Evolutionary conservation across 1,139 yeast species (phyloP).

Genomic region (Pneumocystis jirovecii): DNA sequence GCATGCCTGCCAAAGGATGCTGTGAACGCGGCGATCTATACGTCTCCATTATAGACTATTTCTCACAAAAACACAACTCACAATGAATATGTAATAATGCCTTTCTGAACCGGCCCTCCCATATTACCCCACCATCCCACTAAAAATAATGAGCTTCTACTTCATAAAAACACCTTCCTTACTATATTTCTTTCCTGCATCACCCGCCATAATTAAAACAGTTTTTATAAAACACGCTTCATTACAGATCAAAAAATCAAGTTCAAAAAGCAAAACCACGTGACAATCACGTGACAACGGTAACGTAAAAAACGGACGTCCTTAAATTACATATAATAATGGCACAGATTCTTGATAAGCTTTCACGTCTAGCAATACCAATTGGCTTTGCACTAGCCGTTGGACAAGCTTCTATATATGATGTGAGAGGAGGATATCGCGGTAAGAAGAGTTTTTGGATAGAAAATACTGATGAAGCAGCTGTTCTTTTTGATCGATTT

Average conservation of each 20-base stretch:
- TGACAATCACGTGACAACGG: background rate
- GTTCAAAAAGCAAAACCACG: background rate
- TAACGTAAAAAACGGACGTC: background rate
- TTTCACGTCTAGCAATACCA: constrained; percentile 14
- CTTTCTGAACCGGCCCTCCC: constrained; percentile 79
- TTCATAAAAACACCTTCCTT: background rate
- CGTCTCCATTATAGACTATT: background rate
- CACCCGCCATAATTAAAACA: background rate
- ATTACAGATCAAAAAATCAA: background rate
- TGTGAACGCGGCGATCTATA: constrained; percentile 69
- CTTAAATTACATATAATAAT: background rate
- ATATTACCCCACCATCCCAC: constrained; percentile 10
- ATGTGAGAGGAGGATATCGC: constrained; percentile 72
- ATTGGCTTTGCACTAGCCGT: constrained; percentile 52
- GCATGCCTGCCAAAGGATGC: constrained; percentile 75
- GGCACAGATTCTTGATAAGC: background rate
- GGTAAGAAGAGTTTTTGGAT: background rate
- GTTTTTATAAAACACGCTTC: background rate
- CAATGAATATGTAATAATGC: constrained; percentile 65
- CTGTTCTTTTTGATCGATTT: constrained; percentile 85
- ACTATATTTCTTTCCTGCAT: background rate
- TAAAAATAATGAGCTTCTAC: background rate
- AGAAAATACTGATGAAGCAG: constrained; percentile 22
- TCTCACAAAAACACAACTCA: background rate
- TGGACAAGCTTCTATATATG: constrained; percentile 66